Base-by-base conservation (phyloP, 2,329 filamentous ascomycete species). In the Ophiostoma pallidulum region DNA sequence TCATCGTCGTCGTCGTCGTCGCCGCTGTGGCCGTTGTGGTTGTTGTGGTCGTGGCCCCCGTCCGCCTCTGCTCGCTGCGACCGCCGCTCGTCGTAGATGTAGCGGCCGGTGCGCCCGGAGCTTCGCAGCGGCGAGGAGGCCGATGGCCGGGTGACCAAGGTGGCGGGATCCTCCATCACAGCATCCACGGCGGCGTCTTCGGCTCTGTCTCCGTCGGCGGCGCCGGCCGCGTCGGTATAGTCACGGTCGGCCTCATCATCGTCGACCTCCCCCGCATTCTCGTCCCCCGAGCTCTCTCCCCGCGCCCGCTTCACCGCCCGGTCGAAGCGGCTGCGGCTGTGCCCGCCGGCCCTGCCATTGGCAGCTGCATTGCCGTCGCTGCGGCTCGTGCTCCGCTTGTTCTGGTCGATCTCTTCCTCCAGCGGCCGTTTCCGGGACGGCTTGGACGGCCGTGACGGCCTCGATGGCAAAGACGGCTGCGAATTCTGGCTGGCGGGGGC, bases 361-460 rank as follows among this genome's bases (percentile, higher is more conserved):
- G 8, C 36, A 2, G 16, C 29, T n/a, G 19, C n/a, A 8, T 18
- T 24, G 28, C 13, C 26, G 9, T 31, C 24, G 18, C 19, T 32
- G 18, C 31, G 22, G 40, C 35, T 19, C 16, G 4, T 14, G 24
- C 22, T 33, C 3, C 22, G 26, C n/a, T 66, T 62, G 28, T 74
- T 73, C 20, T 64, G 66, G 47, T 70, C 68, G 2, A 57, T 55
- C 37, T 74, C 71, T 44, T 73, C 69, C 36, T 69, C 67, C 9
- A 79, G 62, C 0, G 72, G 67, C 41, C 78, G 70, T 57, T 82
- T 81, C 9, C 68, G 66, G 7, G 66, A 55, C 43, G 46, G 52
- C 37, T 56, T 61, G 41, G 53, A 55, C 58, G 48, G 16, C 22
- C 5, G 60, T 52, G 48, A 55, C 56, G 53, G 62, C 57, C 47